Evolutionary conservation across 768 basidiomycete species (phyloP).

Genomic region (Hygrocybe coccinea): DNA sequence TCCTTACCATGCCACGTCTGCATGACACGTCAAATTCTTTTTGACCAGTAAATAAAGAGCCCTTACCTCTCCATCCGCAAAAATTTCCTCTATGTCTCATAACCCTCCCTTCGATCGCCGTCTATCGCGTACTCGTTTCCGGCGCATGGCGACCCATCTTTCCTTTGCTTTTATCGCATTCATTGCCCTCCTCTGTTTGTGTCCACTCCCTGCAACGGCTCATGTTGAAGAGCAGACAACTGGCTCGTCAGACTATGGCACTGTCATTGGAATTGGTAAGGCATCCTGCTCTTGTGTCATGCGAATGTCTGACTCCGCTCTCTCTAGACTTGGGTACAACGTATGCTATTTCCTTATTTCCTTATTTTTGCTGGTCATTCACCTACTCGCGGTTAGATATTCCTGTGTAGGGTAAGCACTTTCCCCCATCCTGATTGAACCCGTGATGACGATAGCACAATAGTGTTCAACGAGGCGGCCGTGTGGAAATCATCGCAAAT

Average conservation of each 20-base stretch:
- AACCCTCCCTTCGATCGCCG: slow-evolving; percentile 39
- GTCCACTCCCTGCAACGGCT: slow-evolving; percentile 60
- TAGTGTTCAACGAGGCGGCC: slow-evolving; percentile 80
- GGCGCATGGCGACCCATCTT: slow-evolving; percentile 52
- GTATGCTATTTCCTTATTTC: slow-evolving; percentile 31
- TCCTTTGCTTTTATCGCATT: slow-evolving; percentile 58
- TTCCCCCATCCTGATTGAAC: neutral
- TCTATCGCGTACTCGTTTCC: slow-evolving; percentile 56
- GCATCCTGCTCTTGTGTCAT: neutral
- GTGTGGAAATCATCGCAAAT: slow-evolving; percentile 86
- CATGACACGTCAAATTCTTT: slow-evolving; percentile 9
- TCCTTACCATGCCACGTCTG: neutral
- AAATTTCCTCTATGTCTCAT: slow-evolving; percentile 35
- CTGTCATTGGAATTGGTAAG: slow-evolving; percentile 89
- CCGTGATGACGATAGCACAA: neutral
- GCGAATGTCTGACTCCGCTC: neutral
- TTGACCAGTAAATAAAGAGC: neutral
- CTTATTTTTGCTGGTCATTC: slow-evolving; percentile 24
- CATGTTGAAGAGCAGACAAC: slow-evolving; percentile 43
- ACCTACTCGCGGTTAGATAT: slow-evolving; percentile 48
- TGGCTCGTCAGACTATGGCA: slow-evolving; percentile 68
- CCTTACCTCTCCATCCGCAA: slow-evolving; percentile 13
- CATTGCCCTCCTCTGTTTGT: slow-evolving; percentile 68
- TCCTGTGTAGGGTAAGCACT: slow-evolving; percentile 87
- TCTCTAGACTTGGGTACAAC: slow-evolving; percentile 84